Evolutionary conservation across 225 moss, liverwort and hornwort genomes (phyloP), one percentile per base, ranked within the genome.

Genomic region (Polytrichum commune): DNA sequence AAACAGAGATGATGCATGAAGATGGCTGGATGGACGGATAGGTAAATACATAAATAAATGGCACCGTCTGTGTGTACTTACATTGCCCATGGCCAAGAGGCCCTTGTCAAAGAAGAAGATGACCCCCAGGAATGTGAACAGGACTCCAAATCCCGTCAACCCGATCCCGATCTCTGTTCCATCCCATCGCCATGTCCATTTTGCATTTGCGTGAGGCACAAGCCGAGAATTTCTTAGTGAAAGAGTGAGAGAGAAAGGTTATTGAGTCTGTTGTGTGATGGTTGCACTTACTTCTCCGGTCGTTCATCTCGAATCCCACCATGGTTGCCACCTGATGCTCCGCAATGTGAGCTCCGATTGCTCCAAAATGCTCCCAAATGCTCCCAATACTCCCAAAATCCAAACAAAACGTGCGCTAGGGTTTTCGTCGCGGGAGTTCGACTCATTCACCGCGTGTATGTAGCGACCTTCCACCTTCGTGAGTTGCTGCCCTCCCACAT

Each of bases 11-110:
- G 38, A 38, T 10, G 38, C 38, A 10, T 38, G 38, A 38, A 38
- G 10, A 10, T 10, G 9, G 38, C 38, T 3, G 38, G 38, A 2
- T 46, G 13, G 46, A 10, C 4, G 16, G 13, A 13, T 16, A 26
- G 26, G 26, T 26, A 46, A 46, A 46, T 16, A 46, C 3, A 46
- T 46, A 46, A 46, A 46, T 16, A 46, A 46, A 46, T 13, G 46
- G 13, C 46, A 16, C 46, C 46, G 16, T 46, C 46, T 46, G 13
- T 46, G 13, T 46, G 22, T 32, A 35, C 86, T 88, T 84, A 94
- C 93, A 83, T 96, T 96, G 81, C 96, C 96, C 96, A 96, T 89
- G 19, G 89, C 86, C 77, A 89, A 73, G 54, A 89, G 83, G 38
- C 86, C 89, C 75, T 89, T 89, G 83, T 89, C 89, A 78, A 89